phyloP scores from a whole-genome alignment of 2,329 filamentous ascomycete genomes.

The Blastomyces gilchristii region DNA sequence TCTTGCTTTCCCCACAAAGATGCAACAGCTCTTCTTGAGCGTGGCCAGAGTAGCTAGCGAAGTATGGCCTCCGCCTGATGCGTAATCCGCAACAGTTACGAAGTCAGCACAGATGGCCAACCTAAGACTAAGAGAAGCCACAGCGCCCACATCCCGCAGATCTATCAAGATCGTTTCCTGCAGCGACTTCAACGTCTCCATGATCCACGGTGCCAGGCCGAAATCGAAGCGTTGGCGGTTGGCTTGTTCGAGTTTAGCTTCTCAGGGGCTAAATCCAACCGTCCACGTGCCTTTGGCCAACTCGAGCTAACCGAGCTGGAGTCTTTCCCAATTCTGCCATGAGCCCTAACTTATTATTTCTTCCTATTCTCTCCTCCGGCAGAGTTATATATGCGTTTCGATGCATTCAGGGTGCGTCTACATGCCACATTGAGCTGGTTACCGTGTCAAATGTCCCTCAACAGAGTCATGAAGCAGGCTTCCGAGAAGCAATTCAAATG shows the following conservation, averaged over 20 bases:
- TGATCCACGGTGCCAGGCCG: not conserved
- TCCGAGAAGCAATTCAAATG: slow-evolving; percentile 36
- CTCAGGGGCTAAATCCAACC: not conserved
- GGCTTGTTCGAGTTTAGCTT: not conserved
- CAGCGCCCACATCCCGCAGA: not conserved
- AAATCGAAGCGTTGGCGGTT: not conserved
- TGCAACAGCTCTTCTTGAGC: not conserved
- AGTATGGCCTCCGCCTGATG: not conserved
- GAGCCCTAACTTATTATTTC: not conserved
- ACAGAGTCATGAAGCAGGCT: slow-evolving; percentile 25
- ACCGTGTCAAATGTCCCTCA: not conserved
- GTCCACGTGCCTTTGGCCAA: slow-evolving; percentile 1
- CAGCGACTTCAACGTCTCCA: not conserved
- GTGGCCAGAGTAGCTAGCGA: not conserved
- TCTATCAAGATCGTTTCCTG: not conserved
- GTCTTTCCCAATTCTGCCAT: too few species aligned
- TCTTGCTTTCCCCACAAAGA: slow-evolving; percentile 1
- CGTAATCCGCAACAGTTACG: not conserved
- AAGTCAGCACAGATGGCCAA: not conserved
- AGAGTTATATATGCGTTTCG: not conserved
- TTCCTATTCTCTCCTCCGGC: not conserved
- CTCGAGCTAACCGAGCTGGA: not conserved
- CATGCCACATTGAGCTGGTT: not conserved
- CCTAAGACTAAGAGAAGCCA: not conserved
- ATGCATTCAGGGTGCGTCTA: not conserved